Conservation (phyloP, 164 flowering plant genomes). For the Liquidambar formosana region DNA sequence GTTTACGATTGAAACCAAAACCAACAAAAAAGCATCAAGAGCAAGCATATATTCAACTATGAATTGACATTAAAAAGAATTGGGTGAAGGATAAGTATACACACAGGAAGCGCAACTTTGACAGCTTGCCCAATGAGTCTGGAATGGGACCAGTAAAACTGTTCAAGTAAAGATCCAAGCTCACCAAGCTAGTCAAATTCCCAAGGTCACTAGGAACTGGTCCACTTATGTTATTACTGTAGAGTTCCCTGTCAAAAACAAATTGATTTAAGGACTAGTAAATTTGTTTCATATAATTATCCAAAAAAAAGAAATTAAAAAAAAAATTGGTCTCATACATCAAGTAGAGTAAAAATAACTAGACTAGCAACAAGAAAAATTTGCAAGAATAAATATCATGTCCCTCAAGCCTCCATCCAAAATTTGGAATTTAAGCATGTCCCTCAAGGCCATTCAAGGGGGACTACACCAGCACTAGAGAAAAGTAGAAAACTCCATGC, state of each 20-base stretch:
- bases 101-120: constrained; percentile 84
- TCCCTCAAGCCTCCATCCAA: neutral
- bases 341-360: neutral
- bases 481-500: too few species aligned
- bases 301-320: too few species aligned
- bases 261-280: neutral
- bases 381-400: neutral
- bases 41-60: neutral
- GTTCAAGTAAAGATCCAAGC: constrained; percentile 96
- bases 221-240: constrained; percentile 87
- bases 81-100: constrained; percentile 25
- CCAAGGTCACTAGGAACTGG: constrained; percentile 85
- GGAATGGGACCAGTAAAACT: constrained; percentile 81
- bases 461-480: neutral
- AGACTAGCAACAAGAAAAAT: neutral
- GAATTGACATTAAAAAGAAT: neutral
- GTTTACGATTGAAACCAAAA: neutral
- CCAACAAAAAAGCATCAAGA: neutral
- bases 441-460: neutral
- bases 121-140: constrained; percentile 70
- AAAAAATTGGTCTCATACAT: too few species aligned
- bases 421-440: neutral
- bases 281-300: too few species aligned
- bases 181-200: constrained; percentile 82
- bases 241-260: constrained; percentile 70